phyloP scores from a whole-genome alignment of 2,329 filamentous ascomycete genomes.

The Torrubiella hemipterigena region DNA sequence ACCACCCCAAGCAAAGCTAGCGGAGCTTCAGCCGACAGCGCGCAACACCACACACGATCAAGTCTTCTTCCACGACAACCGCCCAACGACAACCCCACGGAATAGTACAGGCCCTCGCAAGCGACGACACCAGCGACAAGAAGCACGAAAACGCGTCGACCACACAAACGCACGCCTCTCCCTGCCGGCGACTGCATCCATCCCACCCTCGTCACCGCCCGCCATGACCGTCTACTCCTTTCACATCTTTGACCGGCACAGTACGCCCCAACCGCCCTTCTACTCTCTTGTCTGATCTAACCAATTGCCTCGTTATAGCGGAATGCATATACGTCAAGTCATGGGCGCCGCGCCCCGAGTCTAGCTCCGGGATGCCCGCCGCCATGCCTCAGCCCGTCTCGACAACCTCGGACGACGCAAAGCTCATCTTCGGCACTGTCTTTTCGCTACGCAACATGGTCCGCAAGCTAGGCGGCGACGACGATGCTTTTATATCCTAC shows the following conservation, averaged over 20 bases:
- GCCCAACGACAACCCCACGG: too few species aligned
- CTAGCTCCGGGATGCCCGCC: constrained; percentile 10
- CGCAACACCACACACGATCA: too few species aligned
- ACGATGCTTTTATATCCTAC: constrained; percentile 91
- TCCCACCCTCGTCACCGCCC: constrained; percentile 9
- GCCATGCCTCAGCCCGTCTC: constrained; percentile 12
- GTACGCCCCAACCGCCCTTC: constrained; percentile 36
- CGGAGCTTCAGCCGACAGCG: too few species aligned
- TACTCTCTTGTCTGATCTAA: constrained; percentile 1
- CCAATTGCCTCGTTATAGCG: constrained; percentile 42
- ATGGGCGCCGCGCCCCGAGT: constrained; percentile 50
- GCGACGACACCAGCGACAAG: too few species aligned
- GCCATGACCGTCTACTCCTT: constrained; percentile 92
- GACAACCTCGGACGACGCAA: constrained; percentile 65
- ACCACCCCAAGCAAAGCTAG: too few species aligned
- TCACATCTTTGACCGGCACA: constrained; percentile 98
- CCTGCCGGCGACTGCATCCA: too few species aligned
- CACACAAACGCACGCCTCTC: too few species aligned
- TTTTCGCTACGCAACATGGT: constrained; percentile 97
- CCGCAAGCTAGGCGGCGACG: constrained; percentile 83
- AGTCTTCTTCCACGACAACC: too few species aligned
- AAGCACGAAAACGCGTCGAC: too few species aligned
- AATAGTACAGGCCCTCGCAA: too few species aligned
- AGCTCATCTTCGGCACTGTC: constrained; percentile 92
- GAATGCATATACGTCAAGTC: constrained; percentile 93